A percentile compares a stretch with the other conserved stretches of the same genome.
phyloP scores from a whole-genome alignment of 495 filamentous ascomycete species.

The Trichoderma erinaceum region DNA sequence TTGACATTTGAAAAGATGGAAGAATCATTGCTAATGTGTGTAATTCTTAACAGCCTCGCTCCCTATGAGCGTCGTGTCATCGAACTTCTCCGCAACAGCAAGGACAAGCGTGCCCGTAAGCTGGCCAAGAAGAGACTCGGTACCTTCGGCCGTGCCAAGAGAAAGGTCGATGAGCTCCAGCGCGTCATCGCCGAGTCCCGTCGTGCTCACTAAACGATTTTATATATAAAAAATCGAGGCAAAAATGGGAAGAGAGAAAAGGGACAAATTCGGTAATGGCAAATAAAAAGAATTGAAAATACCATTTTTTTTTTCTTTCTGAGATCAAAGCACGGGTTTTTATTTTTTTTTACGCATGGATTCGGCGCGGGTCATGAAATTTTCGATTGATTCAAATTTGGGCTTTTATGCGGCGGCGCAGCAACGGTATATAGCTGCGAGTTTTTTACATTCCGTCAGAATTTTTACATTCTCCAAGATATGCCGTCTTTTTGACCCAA shows the following conservation, averaged over 20 bases:
- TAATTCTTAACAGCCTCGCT: slow-evolving; percentile 57
- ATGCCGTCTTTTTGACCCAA: slow-evolving; percentile 8
- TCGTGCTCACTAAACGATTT: slow-evolving; percentile 58
- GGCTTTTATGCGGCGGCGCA: slow-evolving; percentile 10
- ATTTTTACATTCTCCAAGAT: slow-evolving; percentile 4
- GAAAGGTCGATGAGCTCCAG: slow-evolving; percentile 97
- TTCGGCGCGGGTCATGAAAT: slow-evolving; percentile 10
- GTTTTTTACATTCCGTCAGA: slow-evolving; percentile 20
- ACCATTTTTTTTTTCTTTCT: neutral
- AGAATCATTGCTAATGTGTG: too few relatives aligned
- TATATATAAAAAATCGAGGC: neutral
- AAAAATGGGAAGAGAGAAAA: neutral
- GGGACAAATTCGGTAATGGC: slow-evolving; percentile 15
- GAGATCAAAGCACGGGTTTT: neutral
- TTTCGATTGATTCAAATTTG: neutral
- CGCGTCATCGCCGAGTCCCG: slow-evolving; percentile 94
- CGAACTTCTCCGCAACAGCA: slow-evolving; percentile 95
- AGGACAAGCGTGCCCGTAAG: slow-evolving; percentile 98
- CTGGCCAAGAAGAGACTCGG: slow-evolving; percentile 99
- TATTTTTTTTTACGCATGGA: neutral
- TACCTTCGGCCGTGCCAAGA: slow-evolving; percentile 95
- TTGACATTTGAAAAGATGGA: too few relatives aligned
- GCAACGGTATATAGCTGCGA: slow-evolving; percentile 25
- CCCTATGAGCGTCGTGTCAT: slow-evolving; percentile 98
- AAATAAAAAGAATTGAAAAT: slow-evolving; percentile 16